Conservation (phyloP, 2,329 filamentous ascomycete species). For the Diaporthe aspalathi region DNA sequence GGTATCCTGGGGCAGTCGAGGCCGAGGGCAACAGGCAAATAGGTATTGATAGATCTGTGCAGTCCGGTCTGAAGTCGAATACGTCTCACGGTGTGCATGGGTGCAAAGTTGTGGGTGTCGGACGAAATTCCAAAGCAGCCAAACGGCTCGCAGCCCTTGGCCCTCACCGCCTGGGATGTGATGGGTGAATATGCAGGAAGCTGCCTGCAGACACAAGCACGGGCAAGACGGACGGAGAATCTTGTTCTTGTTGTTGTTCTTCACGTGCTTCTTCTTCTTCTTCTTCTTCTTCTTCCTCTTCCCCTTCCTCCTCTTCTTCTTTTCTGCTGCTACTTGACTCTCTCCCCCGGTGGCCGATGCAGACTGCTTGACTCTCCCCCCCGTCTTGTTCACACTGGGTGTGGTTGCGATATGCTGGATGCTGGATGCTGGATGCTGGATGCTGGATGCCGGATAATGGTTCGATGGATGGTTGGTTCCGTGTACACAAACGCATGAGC, state of each 20-base stretch:
- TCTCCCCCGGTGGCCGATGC: too few relatives aligned
- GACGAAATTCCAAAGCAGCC: constrained; percentile 46
- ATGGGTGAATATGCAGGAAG: constrained; percentile 42
- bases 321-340: constrained; percentile 15
- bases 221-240: constrained; percentile 6
- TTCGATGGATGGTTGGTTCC: too few relatives aligned
- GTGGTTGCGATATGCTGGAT: not conserved
- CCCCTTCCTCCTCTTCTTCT: too few relatives aligned
- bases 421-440: too few relatives aligned
- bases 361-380: constrained; percentile 29
- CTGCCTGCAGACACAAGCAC: constrained; percentile 25
- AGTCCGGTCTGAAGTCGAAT: constrained; percentile 29
- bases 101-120: constrained; percentile 30
- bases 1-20: constrained; percentile 2
- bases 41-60: constrained; percentile 22
- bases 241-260: too few relatives aligned
- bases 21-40: constrained; percentile 13
- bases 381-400: constrained; percentile 9
- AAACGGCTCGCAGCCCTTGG: constrained; percentile 51
- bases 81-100: constrained; percentile 34
- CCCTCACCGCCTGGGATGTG: constrained; percentile 50
- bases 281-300: too few relatives aligned
- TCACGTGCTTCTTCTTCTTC: too few relatives aligned
- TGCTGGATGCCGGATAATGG: not conserved
- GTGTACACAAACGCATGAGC: not conserved